These are phyloP conservation scores for Rhytidiadelphus loreus DNA, from an alignment of 225 moss, liverwort and hornwort genomes.

Conservation along the genomic window DNA sequence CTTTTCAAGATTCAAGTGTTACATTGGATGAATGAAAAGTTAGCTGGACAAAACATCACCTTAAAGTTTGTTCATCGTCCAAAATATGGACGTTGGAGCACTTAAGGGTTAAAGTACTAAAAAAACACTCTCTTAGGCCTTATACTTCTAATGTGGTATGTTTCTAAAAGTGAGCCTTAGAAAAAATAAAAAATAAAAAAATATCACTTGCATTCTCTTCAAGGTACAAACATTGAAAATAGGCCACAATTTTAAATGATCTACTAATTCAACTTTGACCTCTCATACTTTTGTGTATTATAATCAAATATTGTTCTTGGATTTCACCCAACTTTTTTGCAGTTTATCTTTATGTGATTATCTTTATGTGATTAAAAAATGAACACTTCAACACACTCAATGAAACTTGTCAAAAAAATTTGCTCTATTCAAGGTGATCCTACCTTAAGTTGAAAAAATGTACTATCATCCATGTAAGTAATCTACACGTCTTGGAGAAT, in stretches of 20 bases:
- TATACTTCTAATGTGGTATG: background rate
- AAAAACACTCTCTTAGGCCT: too few species aligned
- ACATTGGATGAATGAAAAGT: too few species aligned
- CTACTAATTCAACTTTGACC: background rate
- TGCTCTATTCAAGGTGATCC: background rate
- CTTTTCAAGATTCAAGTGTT: too few species aligned
- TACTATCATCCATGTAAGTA: background rate
- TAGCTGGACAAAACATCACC: too few species aligned
- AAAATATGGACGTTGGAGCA: too few species aligned
- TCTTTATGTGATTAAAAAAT: background rate
- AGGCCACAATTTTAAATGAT: accelerated
- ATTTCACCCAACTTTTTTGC: background rate
- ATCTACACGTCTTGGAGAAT: background rate
- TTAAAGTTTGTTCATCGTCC: too few species aligned
- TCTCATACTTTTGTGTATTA: background rate
- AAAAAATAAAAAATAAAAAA: background rate
- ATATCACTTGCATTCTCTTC: background rate
- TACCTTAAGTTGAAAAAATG: background rate
- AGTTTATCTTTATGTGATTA: background rate
- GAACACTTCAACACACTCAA: accelerated
- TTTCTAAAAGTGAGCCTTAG: background rate
- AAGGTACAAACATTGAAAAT: background rate
- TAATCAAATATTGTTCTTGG: background rate
- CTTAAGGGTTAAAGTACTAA: background rate
- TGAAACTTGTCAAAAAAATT: background rate